A percentile compares a stretch with the other conserved stretches of the same genome.
These are phyloP conservation scores for Cenococcum geophilum DNA, from an alignment of 495 filamentous ascomycete species.

Conservation along the genomic window DNA sequence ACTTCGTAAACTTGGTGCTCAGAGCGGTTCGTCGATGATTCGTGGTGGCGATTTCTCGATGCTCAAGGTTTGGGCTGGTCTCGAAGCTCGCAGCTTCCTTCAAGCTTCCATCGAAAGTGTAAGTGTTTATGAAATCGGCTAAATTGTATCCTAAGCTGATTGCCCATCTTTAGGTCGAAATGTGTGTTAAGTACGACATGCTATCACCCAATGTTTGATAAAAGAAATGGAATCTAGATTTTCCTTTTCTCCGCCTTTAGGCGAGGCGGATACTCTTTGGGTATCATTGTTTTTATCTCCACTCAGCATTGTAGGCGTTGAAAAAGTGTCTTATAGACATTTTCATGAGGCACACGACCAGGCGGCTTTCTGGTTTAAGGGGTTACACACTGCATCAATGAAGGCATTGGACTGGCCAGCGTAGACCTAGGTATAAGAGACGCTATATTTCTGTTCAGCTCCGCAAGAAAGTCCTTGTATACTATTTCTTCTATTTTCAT, in stretches of 20 bases:
- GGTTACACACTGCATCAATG: background rate
- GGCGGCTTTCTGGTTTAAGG: background rate
- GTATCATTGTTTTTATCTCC: background rate
- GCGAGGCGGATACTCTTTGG: background rate
- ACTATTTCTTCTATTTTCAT: background rate
- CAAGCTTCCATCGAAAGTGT: conserved; percentile 85
- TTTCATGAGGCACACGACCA: background rate
- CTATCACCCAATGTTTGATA: conserved; percentile 41
- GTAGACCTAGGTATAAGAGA: background rate
- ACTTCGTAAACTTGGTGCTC: conserved; percentile 76
- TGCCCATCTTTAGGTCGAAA: conserved; percentile 34
- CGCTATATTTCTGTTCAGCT: background rate
- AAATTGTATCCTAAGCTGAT: background rate
- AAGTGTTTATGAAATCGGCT: conserved; percentile 34
- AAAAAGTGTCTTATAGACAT: background rate
- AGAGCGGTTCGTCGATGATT: conserved; percentile 60
- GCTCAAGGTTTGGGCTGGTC: conserved; percentile 86
- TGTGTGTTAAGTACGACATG: conserved; percentile 43
- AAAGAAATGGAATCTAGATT: background rate
- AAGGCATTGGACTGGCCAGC: background rate
- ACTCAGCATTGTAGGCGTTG: conserved; percentile 7
- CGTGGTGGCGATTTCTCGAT: conserved; percentile 71
- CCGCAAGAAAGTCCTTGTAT: background rate
- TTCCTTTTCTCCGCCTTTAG: background rate
- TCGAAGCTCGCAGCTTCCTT: conserved; percentile 82